Base-by-base conservation (phyloP, 345 rosid species). In the Noccaea caerulescens region DNA sequence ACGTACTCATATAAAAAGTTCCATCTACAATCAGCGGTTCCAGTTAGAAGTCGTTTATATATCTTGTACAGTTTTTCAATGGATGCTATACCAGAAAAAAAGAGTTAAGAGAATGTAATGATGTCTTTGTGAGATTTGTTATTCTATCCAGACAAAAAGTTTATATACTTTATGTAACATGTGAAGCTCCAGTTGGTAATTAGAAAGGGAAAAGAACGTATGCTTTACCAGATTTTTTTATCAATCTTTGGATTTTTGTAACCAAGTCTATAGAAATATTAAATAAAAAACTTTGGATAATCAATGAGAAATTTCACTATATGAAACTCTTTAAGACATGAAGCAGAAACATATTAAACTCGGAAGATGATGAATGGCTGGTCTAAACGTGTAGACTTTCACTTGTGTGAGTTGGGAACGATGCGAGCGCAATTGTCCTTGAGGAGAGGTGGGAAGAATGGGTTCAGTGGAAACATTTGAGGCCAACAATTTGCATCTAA, bases 51-150 rank as follows among this genome's bases (percentile, higher is more conserved):
- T 80, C 98, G 83, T 82, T 93, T 94, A 12, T 91, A 93, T 66
- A 87, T 84, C 91, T 75, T 88, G 84, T 91, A 91, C 25, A 93
- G 92, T 81, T 91, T 93, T 88, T 93, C 98, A 83, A 91, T 58
- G 6, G 98, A 89, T 67, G 98, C 98, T 34, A 93, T 34, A 93
- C 91, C 98, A 88, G 87, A 25, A 38, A 27, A 25, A 38, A 51
- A 55, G 6, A n/a, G 20, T 39, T 10, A 50, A 70, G 13, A 57
- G 10, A 45, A 37, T 32, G 45, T 54, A 49, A 38, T 32, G 50
- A 50, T 37, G 14, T 47, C 11, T 51, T 36, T 51, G 50, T 53
- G 49, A 34, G 43, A 49, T 42, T 45, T 52, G n/a, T 30, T 33
- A 14, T 45, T 10, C 30, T 2, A 27, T 27, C 49, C 12, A 58